phyloP scores from a whole-genome alignment of 176 grass and related monocot genomes.

The Aechmea fasciata region DNA sequence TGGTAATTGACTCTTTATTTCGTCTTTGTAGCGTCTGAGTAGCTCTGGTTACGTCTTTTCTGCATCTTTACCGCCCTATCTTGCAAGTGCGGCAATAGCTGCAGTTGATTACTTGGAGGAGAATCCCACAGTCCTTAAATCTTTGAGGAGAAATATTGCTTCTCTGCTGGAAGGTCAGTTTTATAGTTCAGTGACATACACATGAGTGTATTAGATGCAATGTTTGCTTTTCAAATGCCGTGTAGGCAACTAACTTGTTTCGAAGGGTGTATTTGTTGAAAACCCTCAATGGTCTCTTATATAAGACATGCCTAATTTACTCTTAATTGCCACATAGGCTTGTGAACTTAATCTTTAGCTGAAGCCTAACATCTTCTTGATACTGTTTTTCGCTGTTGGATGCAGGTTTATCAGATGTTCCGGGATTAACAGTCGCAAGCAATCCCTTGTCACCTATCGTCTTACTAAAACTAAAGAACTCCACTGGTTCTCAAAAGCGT shows the following conservation, averaged over 20 bases:
- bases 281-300: no score
- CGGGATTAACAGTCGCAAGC: constrained; percentile 57
- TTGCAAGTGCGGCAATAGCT: constrained; percentile 77
- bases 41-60: constrained; percentile 93
- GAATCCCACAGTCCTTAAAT: constrained; percentile 61
- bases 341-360: neutral
- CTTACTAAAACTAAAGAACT: constrained; percentile 79
- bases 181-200: neutral
- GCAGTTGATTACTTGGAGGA: constrained; percentile 78
- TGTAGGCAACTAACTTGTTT: neutral
- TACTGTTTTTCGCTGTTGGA: constrained; percentile 1
- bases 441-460: constrained; percentile 55
- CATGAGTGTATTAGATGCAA: neutral
- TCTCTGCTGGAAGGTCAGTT: constrained; percentile 44
- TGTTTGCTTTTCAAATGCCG: constrained; percentile 1
- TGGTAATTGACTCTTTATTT: constrained; percentile 14
- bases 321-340: neutral
- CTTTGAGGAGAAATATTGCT: constrained; percentile 57
- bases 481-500: constrained; percentile 29
- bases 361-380: no score
- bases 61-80: constrained; percentile 91
- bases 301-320: no score
- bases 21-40: constrained; percentile 66
- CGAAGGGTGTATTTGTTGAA: no score
- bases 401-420: constrained; percentile 54